phyloP scores from a whole-genome alignment of 2,329 filamentous ascomycete species.

The Talaromyces islandicus region DNA sequence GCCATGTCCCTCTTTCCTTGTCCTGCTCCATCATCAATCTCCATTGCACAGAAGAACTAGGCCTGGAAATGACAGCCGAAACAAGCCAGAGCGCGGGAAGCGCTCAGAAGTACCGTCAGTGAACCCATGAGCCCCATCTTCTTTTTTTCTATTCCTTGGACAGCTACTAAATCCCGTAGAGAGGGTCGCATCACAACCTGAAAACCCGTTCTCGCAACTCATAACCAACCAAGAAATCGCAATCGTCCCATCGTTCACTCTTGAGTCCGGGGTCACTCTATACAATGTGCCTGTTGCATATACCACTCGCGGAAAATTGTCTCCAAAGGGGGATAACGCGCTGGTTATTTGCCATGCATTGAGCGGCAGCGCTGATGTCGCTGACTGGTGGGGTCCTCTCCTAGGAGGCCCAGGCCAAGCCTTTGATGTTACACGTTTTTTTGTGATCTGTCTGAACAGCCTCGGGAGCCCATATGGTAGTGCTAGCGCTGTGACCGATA shows the following conservation, averaged over 20 bases:
- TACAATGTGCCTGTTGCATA: conserved; percentile 66
- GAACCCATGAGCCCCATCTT: background rate
- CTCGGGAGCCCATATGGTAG: conserved; percentile 52
- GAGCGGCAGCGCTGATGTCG: conserved; percentile 50
- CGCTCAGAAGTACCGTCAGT: conserved; percentile 11
- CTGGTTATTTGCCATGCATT: conserved; percentile 56
- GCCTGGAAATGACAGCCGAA: background rate
- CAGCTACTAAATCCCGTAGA: conserved; percentile 52
- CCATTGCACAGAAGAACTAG: background rate
- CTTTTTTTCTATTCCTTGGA: conserved; percentile 6
- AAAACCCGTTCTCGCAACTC: conserved; percentile 83
- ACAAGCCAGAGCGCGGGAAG: background rate
- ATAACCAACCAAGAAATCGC: conserved; percentile 86
- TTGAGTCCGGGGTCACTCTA: conserved; percentile 84
- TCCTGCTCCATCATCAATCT: conserved; percentile 36
- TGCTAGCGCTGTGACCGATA: conserved; percentile 62
- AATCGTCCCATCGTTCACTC: conserved; percentile 79
- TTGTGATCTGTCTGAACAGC: conserved; percentile 50
- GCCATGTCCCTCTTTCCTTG: conserved; percentile 52
- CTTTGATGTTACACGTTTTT: conserved; percentile 49
- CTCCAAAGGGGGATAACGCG: conserved; percentile 53
- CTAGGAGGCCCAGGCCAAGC: conserved; percentile 48
- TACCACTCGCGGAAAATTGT: conserved; percentile 56
- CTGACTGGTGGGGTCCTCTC: conserved; percentile 54
- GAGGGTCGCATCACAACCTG: conserved; percentile 60